Evolutionary conservation across 2,329 filamentous ascomycete genomes (phyloP).

Genomic region (Helotiales sp.): DNA sequence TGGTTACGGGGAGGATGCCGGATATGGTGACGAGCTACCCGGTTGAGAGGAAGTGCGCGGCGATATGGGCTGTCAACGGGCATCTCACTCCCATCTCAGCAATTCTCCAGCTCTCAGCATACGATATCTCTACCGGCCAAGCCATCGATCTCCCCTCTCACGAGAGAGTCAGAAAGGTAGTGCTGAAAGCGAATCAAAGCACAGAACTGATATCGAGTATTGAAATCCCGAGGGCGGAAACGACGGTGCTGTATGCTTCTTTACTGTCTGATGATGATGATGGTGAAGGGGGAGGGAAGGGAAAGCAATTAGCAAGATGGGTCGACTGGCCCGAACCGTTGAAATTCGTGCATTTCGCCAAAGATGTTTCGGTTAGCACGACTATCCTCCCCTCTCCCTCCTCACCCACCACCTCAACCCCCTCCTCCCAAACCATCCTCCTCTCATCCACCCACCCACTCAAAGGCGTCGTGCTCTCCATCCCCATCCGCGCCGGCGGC

Average conservation of each 20-base stretch:
- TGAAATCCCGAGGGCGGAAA: constrained; percentile 56
- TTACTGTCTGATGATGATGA: not conserved
- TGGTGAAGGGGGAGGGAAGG: constrained; percentile 43
- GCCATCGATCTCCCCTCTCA: constrained; percentile 51
- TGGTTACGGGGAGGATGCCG: constrained; percentile 21
- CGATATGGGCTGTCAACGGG: constrained; percentile 37
- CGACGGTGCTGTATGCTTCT: constrained; percentile 59
- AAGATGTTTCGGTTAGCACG: constrained; percentile 36
- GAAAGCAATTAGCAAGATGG: constrained; percentile 60
- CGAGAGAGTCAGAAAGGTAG: constrained; percentile 34
- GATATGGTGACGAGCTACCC: constrained; percentile 34
- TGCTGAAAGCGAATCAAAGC: constrained; percentile 53
- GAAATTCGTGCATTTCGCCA: constrained; percentile 66
- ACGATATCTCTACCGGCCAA: constrained; percentile 64
- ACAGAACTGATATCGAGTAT: constrained; percentile 63
- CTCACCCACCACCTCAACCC: constrained; percentile 41
- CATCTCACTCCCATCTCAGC: constrained; percentile 18
- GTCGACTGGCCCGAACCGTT: constrained; percentile 75
- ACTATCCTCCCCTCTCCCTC: no score
- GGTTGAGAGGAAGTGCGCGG: constrained; percentile 22
- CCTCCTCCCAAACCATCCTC: constrained; percentile 53
- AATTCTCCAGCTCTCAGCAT: constrained; percentile 52
- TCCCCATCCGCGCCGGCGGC: constrained; percentile 46
- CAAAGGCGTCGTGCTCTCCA: constrained; percentile 59
- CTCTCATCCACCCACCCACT: constrained; percentile 64